Base-by-base conservation (phyloP, 441 rosid species). In the Euphorbia corollata region DNA sequence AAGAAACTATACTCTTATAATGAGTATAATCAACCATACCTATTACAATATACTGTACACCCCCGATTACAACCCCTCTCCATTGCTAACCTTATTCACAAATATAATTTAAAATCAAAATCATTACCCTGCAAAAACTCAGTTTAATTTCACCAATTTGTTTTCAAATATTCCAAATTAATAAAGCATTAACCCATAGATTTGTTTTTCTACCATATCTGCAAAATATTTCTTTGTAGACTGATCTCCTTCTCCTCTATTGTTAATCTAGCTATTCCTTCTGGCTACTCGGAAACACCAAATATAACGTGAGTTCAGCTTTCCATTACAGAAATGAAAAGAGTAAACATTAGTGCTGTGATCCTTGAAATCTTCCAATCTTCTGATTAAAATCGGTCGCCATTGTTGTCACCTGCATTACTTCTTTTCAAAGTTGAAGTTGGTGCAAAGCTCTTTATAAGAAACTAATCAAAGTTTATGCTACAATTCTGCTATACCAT, bases 341-440 rank as follows among this genome's bases (percentile, higher is more conserved):
- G n/a, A n/a, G n/a, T n/a, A n/a, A n/a, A n/a, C n/a, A n/a, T n/a
- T n/a, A n/a, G n/a, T n/a, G n/a, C n/a, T n/a, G n/a, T 15, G 55
- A 50, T 50, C 8, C 23, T 54, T 54, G 13, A 54, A 15, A 9
- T 20, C 30, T 22, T 22, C 12, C 30, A 27, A 27, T 58, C 20
- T 27, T 36, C 9, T 36, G 8, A 36, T 36, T 36, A 8, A 36
- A 80, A 83, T 12, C 81, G 87, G 36, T 80, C 87, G 5, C 91
- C 71, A 22, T 89, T 70, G 23, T 79, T 82, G 77, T 91, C 96
- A 85, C 97, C 98, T 90, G 97, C 96, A 86, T 90, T 87, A 62
- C 96, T 92, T 87, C 81, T 79, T 82, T 80, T 71, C 67, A 61
- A 73, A 71, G 41, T 69, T 55, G 45, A 65, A 73, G 79, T 75